Base-by-base conservation (phyloP, 2,329 filamentous ascomycete species). In the Claviceps sp. region DNA sequence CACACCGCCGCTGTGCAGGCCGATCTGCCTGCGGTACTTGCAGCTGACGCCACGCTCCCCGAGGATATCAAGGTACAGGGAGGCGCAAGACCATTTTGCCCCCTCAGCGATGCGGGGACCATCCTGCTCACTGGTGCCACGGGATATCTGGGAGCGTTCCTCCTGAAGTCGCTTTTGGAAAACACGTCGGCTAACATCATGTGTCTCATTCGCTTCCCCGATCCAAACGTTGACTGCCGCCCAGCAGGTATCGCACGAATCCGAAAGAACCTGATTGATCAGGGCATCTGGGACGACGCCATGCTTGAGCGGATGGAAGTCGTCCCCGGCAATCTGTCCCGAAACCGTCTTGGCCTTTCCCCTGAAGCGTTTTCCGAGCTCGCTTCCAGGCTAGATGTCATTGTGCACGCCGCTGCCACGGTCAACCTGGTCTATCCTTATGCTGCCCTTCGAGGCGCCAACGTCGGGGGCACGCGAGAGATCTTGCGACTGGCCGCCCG, bases 381-480 rank as follows among this genome's bases (percentile, higher is more conserved):
- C 7, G 82, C 81, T 1, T 65, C 71, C 11, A 77, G 81, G 6
- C 74, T 87, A 1, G 74, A 90, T 55, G 85, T 88, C 38, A 84
- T 91, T 52, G 73, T 90, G 1, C 86, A 91, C 62, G 83, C 85
- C 38, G 86, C 81, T 26, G 86, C 86, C 5, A 86, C 82, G 0
- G 86, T 91, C 61, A 88, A 88, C 62, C 71, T 91, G 48, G 85
- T 91, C 0, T 90, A 91, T 58, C 86, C 86, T 0, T 90, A 90
- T 58, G 86, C 86, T 43, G 84, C 85, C 0, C 71, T 91, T 57
- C 77, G 85, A 50, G 79, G 76, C 49, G 79, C 85, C 53, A 91
- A 91, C 58, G 83, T 91, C 2, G 80, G 79, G n/a, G 86, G 86
- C n/a, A 89, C 86, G 0, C 72, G 78, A 43, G 85, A 90, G 62